These are phyloP conservation scores for Psidium guajava DNA, from an alignment of 345 rosid genomes.

Conservation along the genomic window DNA sequence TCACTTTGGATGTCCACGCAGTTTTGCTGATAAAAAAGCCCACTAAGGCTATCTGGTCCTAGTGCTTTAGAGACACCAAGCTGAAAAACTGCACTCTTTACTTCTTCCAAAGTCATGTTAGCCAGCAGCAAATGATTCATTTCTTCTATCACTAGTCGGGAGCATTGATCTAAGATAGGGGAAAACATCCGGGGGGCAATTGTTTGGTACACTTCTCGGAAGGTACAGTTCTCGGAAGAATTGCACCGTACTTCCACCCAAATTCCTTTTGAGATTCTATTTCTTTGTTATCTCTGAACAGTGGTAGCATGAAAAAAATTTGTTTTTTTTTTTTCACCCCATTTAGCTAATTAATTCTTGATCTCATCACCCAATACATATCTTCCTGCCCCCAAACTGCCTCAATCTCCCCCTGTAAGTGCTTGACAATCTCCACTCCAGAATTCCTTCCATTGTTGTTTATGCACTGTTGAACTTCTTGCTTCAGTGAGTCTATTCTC, in stretches of 20 bases:
- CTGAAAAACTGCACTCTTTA: background rate
- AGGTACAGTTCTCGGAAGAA: background rate
- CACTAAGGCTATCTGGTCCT: background rate
- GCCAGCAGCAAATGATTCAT: background rate
- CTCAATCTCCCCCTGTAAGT: background rate
- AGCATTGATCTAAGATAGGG: background rate
- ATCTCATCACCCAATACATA: background rate
- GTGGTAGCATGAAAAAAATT: background rate
- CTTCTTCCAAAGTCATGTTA: background rate
- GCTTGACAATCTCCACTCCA: background rate
- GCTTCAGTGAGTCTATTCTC: background rate
- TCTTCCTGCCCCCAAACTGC: background rate
- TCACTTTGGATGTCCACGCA: too few relatives aligned
- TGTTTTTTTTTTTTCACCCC: too few relatives aligned
- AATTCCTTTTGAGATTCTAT: background rate
- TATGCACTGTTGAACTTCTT: background rate
- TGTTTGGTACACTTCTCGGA: too few relatives aligned
- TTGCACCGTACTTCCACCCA: background rate
- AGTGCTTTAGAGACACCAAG: background rate
- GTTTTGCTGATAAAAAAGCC: background rate
- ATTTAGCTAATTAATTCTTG: too few relatives aligned
- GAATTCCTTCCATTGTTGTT: background rate
- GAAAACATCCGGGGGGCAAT: background rate
- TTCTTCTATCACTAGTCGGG: background rate
- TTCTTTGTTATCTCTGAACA: background rate